These are phyloP conservation scores for Ogataea parapolymorpha DNA, from an alignment of 805 yeast species.

Conservation along the genomic window DNA sequence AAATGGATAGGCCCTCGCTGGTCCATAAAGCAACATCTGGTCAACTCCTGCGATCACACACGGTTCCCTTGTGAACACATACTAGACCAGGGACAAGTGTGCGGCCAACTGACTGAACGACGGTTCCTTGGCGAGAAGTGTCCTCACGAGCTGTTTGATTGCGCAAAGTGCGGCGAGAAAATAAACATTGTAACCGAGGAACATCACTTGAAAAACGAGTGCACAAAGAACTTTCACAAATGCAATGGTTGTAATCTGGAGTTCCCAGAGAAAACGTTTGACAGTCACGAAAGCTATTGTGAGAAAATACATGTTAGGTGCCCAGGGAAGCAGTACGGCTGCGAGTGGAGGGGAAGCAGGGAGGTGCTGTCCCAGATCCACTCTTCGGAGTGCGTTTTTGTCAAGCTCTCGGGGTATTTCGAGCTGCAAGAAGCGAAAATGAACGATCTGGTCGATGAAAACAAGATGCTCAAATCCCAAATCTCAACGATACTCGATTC, in stretches of 20 bases:
- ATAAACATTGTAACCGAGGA: constrained; percentile 32
- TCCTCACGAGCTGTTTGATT: constrained; percentile 37
- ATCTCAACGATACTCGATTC: constrained; percentile 44
- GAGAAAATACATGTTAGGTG: constrained; percentile 39
- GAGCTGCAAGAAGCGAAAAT: constrained; percentile 30
- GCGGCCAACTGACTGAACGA: constrained; percentile 23
- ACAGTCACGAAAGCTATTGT: constrained; percentile 42
- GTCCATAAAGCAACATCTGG: constrained; percentile 51
- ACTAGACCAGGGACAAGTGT: constrained; percentile 15
- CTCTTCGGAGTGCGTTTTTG: constrained; percentile 27
- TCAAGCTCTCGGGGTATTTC: constrained; percentile 27
- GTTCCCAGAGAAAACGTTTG: constrained; percentile 37
- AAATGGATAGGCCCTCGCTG: constrained; percentile 55
- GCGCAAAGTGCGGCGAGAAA: constrained; percentile 35
- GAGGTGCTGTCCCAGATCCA: constrained; percentile 31
- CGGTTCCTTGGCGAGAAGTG: constrained; percentile 29
- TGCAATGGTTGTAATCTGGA: constrained; percentile 42
- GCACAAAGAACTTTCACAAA: constrained; percentile 37
- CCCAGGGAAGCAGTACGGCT: constrained; percentile 47
- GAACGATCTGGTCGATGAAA: constrained; percentile 33
- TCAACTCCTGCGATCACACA: constrained; percentile 37
- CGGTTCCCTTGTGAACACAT: constrained; percentile 35
- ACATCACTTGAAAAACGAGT: constrained; percentile 38
- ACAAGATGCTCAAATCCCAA: constrained; percentile 40
- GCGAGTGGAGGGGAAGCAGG: constrained; percentile 42